Percentiles rank a stretch among this genome's conserved stretches.
Conservation (phyloP, 345 rosid genomes). For the Syzygium aqueum region DNA sequence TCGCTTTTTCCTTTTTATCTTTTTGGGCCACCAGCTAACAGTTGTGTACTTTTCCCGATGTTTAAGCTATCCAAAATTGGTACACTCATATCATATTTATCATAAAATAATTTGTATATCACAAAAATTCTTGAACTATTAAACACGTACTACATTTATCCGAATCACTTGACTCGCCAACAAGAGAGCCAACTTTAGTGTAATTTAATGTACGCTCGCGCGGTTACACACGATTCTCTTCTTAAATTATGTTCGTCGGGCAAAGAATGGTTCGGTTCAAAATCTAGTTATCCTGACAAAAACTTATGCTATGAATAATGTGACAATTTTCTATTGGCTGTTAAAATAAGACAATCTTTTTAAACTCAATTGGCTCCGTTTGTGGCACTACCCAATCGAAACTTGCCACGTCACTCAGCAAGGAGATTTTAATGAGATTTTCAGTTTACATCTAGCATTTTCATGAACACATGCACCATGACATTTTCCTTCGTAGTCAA, state of each 20-base stretch:
- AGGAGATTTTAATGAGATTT: too few species aligned
- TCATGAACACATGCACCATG: background rate
- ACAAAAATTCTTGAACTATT: too few species aligned
- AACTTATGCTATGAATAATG: too few species aligned
- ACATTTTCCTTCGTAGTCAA: background rate
- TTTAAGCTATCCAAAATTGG: background rate
- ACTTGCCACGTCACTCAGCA: too few species aligned
- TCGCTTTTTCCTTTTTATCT: background rate
- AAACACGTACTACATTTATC: background rate
- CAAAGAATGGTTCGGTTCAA: too few species aligned
- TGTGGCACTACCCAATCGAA: too few species aligned
- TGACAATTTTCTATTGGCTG: too few species aligned
- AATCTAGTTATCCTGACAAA: too few species aligned
- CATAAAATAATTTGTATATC: too few species aligned
- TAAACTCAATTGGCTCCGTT: background rate
- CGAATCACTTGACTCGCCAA: background rate
- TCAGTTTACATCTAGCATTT: background rate
- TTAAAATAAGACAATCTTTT: too few species aligned
- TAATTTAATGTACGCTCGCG: background rate
- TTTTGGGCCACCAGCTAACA: background rate
- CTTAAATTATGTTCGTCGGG: too few species aligned
- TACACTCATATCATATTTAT: background rate
- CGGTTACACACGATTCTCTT: background rate
- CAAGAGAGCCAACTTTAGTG: background rate
- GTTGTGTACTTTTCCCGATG: background rate